phyloP scores from a whole-genome alignment of 345 rosid species.

The Salix udensis region DNA sequence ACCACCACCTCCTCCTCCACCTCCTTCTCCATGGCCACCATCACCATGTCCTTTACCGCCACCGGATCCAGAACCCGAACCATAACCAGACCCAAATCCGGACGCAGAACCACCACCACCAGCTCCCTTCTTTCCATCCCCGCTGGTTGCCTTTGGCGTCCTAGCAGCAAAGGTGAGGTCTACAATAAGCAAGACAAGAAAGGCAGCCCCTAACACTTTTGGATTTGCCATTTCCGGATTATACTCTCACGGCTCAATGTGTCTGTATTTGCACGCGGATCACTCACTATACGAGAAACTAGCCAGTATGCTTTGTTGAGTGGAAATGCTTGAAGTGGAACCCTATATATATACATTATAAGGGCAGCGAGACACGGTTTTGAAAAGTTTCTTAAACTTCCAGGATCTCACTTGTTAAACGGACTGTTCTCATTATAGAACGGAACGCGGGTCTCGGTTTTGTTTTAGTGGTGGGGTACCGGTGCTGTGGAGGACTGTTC shows the following conservation, averaged over 20 bases:
- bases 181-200: slow-evolving; percentile 39
- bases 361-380: not conserved
- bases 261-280: not conserved
- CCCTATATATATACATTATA: slow-evolving; percentile 6
- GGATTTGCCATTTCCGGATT: slow-evolving; percentile 18
- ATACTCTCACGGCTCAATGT: not conserved
- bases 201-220: slow-evolving; percentile 37
- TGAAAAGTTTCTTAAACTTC: not conserved
- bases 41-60: too few species aligned
- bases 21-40: too few species aligned
- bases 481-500: too few species aligned
- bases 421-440: not conserved
- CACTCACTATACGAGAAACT: not conserved
- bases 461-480: slow-evolving; percentile 4
- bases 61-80: too few species aligned
- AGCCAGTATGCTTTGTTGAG: not conserved
- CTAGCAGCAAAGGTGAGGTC: slow-evolving; percentile 50
- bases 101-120: too few species aligned
- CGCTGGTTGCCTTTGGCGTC: slow-evolving; percentile 19
- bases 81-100: too few species aligned
- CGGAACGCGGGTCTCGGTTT: not conserved
- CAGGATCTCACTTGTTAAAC: slow-evolving; percentile 1
- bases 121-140: slow-evolving; percentile 41
- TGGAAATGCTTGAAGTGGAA: not conserved
- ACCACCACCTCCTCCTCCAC: too few species aligned